Percentiles rank a stretch among this genome's conserved stretches.
Conservation (phyloP, 169 alveolate genomes). For the Plasmodium gaboni region DNA sequence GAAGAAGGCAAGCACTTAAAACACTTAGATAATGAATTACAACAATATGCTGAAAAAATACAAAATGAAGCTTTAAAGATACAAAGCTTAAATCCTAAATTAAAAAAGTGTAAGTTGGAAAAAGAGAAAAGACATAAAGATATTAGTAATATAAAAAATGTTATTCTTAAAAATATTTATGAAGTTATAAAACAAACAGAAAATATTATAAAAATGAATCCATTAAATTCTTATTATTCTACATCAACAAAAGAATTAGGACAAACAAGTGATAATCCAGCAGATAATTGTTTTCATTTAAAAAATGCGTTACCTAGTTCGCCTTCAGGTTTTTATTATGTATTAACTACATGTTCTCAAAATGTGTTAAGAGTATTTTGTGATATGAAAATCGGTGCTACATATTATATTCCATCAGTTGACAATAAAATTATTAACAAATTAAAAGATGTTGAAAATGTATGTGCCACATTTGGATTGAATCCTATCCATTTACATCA, state of each 20-base stretch:
- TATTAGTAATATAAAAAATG: conserved; percentile 51
- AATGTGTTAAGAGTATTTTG: conserved; percentile 90
- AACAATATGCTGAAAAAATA: conserved; percentile 70
- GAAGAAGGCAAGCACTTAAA: conserved; percentile 81
- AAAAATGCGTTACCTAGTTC: conserved; percentile 84
- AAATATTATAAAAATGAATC: conserved; percentile 30
- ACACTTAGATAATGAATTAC: conserved; percentile 43
- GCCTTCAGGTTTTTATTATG: conserved; percentile 91
- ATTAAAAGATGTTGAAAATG: conserved; percentile 68
- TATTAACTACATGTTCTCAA: conserved; percentile 87
- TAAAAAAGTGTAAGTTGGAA: conserved; percentile 59
- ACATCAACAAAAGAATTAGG: conserved; percentile 80
- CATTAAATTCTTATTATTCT: conserved; percentile 29
- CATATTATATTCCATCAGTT: conserved; percentile 85
- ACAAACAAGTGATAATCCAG: conserved; percentile 80
- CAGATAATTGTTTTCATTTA: conserved; percentile 89
- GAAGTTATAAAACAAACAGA: conserved; percentile 68
- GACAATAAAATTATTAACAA: conserved; percentile 48
- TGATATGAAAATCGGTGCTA: conserved; percentile 89
- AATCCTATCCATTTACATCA: conserved; percentile 77
- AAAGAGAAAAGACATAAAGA: conserved; percentile 71
- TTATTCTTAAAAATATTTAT: conserved; percentile 39
- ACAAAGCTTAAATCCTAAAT: conserved; percentile 52
- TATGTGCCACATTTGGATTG: conserved; percentile 77
- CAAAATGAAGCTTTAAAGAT: conserved; percentile 71